Base-by-base conservation (phyloP, 495 filamentous ascomycete genomes). In the Oidiodendron maius region DNA sequence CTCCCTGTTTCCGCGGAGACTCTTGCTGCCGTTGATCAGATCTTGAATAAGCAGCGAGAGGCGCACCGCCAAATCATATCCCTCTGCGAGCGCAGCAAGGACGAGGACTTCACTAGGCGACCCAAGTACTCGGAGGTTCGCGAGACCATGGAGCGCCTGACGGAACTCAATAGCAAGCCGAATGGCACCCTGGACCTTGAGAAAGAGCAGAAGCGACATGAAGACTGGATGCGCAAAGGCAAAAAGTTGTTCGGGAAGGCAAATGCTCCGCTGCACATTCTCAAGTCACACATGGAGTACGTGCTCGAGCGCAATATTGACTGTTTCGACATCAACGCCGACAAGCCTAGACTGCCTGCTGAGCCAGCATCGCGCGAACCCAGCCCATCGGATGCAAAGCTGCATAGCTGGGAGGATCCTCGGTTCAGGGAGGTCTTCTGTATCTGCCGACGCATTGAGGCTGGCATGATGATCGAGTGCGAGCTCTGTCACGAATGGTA, bases 401-500 rank as follows among this genome's bases (percentile, higher is more conserved):
- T 53, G 4, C 64, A 64, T 36, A 62, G 66, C 23, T 76, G 71
- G 68, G 73, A 76, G 26, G 72, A 76, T 16, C 66, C 71, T 5
- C 59, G 65, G 41, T 70, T 72, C 42, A 59, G 87, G 34, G 91
- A 96, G 64, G 91, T 96, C 3, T 99, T 97, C 65, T 99, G 93
- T 66, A 95, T 99, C 57, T 99, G 93, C 66, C 82, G 93, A 46
- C 83, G 83, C 50, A 81, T 84, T 15, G 93, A 99, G 64, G 88
- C 91, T 28, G 93, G 93, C 18, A 91, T 96, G 86, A 99, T 99
- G 93, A 96, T 99, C 55, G 93, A 99, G 62, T 99, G 93, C 66
- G 91, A 96, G 64, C 71, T 95, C 26, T 99, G 93, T 64, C 90
- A 95, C 55, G 93, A 99, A 68, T 99, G 93, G 93, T 90, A 67